Evolutionary conservation across 345 rosid species (phyloP).

Genomic region (Pelargonium nanum): DNA sequence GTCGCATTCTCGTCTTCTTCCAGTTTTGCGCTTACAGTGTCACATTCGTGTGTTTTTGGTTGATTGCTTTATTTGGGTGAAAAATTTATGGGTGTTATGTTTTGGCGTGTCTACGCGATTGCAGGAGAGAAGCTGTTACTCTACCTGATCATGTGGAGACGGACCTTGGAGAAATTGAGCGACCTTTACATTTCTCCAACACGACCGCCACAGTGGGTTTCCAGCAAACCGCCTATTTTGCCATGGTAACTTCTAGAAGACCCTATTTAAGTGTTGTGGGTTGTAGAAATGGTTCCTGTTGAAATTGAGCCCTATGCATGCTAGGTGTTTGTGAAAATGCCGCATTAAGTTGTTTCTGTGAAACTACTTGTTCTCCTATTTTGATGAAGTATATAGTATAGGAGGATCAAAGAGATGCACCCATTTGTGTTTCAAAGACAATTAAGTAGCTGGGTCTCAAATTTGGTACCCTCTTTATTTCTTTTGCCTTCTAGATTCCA

Average conservation of each 20-base stretch:
- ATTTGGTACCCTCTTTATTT: no score
- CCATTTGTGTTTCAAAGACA: background rate
- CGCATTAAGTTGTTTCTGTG: background rate
- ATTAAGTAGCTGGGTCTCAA: no score
- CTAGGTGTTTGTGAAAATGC: no score
- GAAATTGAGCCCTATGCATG: background rate
- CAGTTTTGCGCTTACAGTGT: background rate
- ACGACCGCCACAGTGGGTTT: conserved; percentile 32
- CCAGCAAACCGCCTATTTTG: conserved; percentile 42
- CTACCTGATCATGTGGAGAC: conserved; percentile 47
- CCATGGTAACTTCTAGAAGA: conserved; percentile 42
- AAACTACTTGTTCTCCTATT: background rate
- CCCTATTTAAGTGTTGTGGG: background rate
- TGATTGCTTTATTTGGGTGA: conserved; percentile 1
- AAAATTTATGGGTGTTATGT: conserved; percentile 5
- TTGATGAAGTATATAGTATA: background rate
- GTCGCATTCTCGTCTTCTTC: background rate
- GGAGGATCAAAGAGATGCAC: background rate
- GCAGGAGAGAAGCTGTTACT: conserved; percentile 75
- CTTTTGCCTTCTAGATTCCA: no score
- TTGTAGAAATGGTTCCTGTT: background rate
- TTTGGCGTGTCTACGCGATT: conserved; percentile 11
- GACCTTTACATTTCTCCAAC: conserved; percentile 28
- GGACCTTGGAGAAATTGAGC: conserved; percentile 48
- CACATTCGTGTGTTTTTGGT: background rate